Base-by-base conservation (phyloP, 257 asterid genomes). In the Leptodermis oblonga region DNA sequence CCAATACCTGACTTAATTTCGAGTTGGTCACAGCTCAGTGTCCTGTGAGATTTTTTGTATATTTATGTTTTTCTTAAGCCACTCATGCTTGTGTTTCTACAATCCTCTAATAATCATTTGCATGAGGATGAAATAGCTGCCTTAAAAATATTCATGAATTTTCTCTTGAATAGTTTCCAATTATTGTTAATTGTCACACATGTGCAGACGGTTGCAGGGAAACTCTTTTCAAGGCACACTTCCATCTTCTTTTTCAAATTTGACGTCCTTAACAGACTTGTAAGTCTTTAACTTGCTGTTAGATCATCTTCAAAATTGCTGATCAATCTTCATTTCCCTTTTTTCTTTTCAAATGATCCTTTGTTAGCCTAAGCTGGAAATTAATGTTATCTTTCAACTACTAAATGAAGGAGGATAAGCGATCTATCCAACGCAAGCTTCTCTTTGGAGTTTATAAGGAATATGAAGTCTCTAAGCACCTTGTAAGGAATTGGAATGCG, bases 1-100 rank as follows among this genome's bases (percentile, higher is more conserved):
- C 77, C n/a, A 73, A 84, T 88, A 82, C 97, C 97, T 0, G 83
- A 76, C 63, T 92, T 92, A 80, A 83, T 92, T 12, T 94, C 92
- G 76, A 84, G 42, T 73, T 92, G 87, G 96, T 51, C 86, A 49
- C 59, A 49, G 63, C 95, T 92, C 51, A 14, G 31, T 49, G 9
- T 10, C 61, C 68, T 92, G 97, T 92, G 83, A 83, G 96, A 69
- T 63, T 54, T 68, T 25, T 51, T 15, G 58, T 63, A 52, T n/a
- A 63, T 33, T 22, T 18, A 5, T 28, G 25, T 22, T 26, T 59
- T 18, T 13, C 6, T 36, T 53, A 53, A 45, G 22, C 36, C 69
- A 43, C 33, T 59, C 46, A 37, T 25, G 46, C 30, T 48, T 33
- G 14, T 58, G 10, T 11, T 43, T 18, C 54, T 25, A 1, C 54